Evolutionary conservation across 78 protist species (phyloP).

Genomic region (Isochrysis galbana): DNA sequence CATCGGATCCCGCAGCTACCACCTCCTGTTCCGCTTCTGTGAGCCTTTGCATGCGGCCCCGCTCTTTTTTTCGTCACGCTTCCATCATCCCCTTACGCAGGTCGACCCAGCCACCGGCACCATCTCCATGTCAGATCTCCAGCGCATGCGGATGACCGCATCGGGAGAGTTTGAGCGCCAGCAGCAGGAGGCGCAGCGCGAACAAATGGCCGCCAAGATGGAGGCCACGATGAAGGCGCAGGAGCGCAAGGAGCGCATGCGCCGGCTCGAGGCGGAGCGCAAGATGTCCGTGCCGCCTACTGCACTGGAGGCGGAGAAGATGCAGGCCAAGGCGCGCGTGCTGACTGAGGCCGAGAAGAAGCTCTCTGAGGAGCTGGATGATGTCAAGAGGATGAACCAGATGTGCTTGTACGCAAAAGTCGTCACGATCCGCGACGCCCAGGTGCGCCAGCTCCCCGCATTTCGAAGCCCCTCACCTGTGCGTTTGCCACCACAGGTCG

Average conservation of each 20-base stretch:
- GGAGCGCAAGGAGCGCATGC: background rate
- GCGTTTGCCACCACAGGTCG: no score
- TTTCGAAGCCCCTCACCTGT: no score
- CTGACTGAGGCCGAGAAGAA: background rate
- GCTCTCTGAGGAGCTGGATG: conserved; percentile 43
- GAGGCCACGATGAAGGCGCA: no score
- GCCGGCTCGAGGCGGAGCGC: background rate
- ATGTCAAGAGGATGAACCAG: conserved; percentile 63
- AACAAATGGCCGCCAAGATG: no score
- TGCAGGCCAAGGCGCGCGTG: background rate
- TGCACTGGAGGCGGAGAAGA: background rate
- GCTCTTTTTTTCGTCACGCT: no score
- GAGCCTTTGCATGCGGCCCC: no score
- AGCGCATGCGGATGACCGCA: background rate
- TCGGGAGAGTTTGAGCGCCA: background rate
- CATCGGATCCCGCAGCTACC: no score
- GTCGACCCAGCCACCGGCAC: no score
- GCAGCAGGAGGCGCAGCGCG: background rate
- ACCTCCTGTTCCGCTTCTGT: no score
- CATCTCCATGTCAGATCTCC: background rate
- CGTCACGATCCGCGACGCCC: conserved; percentile 67
- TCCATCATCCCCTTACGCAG: no score
- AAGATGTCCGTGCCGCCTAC: no score
- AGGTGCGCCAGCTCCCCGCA: no score
- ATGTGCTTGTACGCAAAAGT: conserved; percentile 54